phyloP scores from a whole-genome alignment of 2,329 filamentous ascomycete genomes.

The Didymella keratinophila region DNA sequence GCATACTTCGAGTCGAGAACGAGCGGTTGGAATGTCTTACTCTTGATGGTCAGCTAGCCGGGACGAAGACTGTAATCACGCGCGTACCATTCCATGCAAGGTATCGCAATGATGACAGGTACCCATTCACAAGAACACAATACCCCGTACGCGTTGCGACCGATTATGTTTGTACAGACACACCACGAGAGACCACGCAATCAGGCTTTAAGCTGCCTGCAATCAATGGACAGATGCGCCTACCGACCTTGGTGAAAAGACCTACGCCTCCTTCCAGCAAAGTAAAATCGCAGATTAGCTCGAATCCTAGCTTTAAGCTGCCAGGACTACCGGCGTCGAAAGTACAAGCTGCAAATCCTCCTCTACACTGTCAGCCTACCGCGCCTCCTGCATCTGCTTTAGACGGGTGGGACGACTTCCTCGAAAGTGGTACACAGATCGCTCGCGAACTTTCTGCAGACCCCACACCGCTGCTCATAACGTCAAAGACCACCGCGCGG shows the following conservation, averaged over 20 bases:
- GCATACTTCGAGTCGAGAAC: slow-evolving; percentile 37
- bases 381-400: neutral
- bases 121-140: slow-evolving; percentile 40
- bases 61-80: slow-evolving; percentile 43
- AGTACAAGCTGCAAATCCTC: slow-evolving; percentile 4
- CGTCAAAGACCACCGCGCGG: neutral
- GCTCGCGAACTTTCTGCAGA: slow-evolving; percentile 52
- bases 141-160: slow-evolving; percentile 45
- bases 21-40: slow-evolving; percentile 45
- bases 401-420: slow-evolving; percentile 51
- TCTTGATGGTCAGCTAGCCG: slow-evolving; percentile 45
- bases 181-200: slow-evolving; percentile 18
- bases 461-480: too few species aligned
- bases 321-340: slow-evolving; percentile 39
- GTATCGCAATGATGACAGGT: slow-evolving; percentile 40
- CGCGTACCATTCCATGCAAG: slow-evolving; percentile 38
- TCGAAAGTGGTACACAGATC: slow-evolving; percentile 57
- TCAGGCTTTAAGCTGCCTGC: slow-evolving; percentile 36
- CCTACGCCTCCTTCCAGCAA: slow-evolving; percentile 7
- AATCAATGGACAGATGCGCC: slow-evolving; percentile 19
- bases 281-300: slow-evolving; percentile 10
- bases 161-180: slow-evolving; percentile 17
- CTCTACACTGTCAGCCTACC: neutral
- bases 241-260: slow-evolving; percentile 20
- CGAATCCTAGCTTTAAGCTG: slow-evolving; percentile 36